Conservation (phyloP, 2,329 filamentous ascomycete genomes). For the Monosporascus sp. region DNA sequence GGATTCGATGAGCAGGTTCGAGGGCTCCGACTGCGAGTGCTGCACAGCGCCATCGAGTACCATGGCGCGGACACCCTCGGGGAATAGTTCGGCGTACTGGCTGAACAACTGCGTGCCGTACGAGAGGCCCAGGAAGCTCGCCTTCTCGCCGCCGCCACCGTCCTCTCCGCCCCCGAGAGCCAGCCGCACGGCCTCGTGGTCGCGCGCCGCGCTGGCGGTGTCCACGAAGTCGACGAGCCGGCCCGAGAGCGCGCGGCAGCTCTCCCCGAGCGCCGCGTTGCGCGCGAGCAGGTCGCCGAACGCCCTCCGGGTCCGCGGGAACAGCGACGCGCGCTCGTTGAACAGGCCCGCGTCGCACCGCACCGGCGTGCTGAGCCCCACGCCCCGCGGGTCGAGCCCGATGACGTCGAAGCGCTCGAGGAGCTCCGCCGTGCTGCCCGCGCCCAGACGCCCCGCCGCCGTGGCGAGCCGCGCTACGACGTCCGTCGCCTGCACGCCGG, state of each 20-base stretch:
- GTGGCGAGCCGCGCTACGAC: slow-evolving; percentile 11
- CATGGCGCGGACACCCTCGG: slow-evolving; percentile 34
- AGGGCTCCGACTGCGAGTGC: slow-evolving; percentile 30
- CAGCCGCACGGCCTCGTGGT: slow-evolving; percentile 26
- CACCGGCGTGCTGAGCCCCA: slow-evolving; percentile 34
- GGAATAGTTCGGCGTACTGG: slow-evolving; percentile 39
- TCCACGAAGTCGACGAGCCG: slow-evolving; percentile 36
- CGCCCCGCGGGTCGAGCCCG: slow-evolving; percentile 38
- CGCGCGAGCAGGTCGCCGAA: slow-evolving; percentile 31
- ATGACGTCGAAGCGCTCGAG: slow-evolving; percentile 35
- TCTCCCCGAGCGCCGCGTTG: slow-evolving; percentile 33
- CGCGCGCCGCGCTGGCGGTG: slow-evolving; percentile 27
- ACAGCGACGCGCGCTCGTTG: slow-evolving; percentile 30
- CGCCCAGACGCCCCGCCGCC: slow-evolving; percentile 12
- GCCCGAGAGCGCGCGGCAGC: slow-evolving; percentile 34
- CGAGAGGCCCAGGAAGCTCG: slow-evolving; percentile 33
- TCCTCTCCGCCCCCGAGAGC: slow-evolving; percentile 21
- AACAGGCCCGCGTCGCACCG: slow-evolving; percentile 32
- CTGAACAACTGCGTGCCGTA: slow-evolving; percentile 40
- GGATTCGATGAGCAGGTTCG: slow-evolving; percentile 30
- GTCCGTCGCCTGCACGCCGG: slow-evolving; percentile 27
- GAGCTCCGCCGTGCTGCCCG: slow-evolving; percentile 10
- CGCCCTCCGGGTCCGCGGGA: slow-evolving; percentile 31
- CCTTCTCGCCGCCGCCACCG: slow-evolving; percentile 10
- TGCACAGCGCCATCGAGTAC: slow-evolving; percentile 40